Base-by-base conservation (phyloP, 202 grass and related monocot genomes). In the Panicum virgatum region DNA sequence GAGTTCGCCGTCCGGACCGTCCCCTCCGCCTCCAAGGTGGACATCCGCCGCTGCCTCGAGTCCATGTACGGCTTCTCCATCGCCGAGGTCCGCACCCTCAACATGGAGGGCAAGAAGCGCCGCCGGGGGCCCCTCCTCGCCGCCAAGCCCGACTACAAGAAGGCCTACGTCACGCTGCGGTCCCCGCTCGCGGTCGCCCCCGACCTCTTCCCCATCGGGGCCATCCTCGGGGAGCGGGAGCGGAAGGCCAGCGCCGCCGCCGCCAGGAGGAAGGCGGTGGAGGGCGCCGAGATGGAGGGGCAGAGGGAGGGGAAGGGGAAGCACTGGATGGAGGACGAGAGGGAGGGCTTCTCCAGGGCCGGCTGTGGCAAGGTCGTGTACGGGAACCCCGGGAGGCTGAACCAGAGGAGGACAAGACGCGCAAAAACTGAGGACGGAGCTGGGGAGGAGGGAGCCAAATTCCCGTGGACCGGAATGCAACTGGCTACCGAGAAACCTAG, bases 1-100 rank as follows among this genome's bases (percentile, higher is more conserved):
- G 94, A 97, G 84, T 90, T 97, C 86, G 90, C 94, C 38, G 80
- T 97, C 36, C 87, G 71, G 79, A 97, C 94, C 75, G 73, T 94
- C 59, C 94, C 94, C 32, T 97, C 94, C 71, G 94, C 94, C 63
- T 94, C 94, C 83, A 97, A 97, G 90, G 84, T 97, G 81, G 92
- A 97, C 84, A 94, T 97, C 72, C 86, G 92, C 81, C 94, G 94
- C 65, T 85, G 89, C 75, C 90, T 97, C 65, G 94, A 97, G 83
- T 94, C 92, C 59, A 70, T 94, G 40, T 97, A 97, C 78, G 94
- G 94, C 61, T 97, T 97, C 84, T 75, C 79, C 75, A 65, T 97
- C 23, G 94, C 94, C 69, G 90, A 97, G 38, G 92, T 97, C 38
- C 90, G 94, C 65, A 97, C 94, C 42, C 78, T 94, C 26, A 97